Conservation (phyloP, 1,284 basidiomycete species). For the Marasmius fiardii region DNA sequence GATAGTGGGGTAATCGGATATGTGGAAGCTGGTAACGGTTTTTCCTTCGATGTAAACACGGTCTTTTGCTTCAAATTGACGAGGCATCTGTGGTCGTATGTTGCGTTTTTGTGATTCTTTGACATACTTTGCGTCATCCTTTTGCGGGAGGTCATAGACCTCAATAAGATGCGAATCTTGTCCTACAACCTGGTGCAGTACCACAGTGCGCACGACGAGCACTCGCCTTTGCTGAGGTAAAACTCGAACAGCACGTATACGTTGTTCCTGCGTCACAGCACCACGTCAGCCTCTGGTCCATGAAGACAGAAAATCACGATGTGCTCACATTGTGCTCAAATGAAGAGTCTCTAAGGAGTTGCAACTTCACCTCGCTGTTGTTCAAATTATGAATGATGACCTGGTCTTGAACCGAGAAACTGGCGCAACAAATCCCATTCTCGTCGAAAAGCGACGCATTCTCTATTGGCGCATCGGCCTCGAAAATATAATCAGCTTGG, state of each 20-base stretch:
- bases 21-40: slow-evolving; percentile 37
- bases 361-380: slow-evolving; percentile 17
- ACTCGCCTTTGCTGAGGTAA: slow-evolving; percentile 52
- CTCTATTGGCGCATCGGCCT: slow-evolving; percentile 37
- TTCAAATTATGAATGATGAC: slow-evolving; percentile 46
- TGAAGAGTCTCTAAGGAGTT: slow-evolving; percentile 16
- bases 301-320: slow-evolving; percentile 14
- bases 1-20: slow-evolving; percentile 47
- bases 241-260: slow-evolving; percentile 50
- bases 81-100: background rate
- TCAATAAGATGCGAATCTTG: slow-evolving; percentile 24
- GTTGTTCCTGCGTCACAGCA: slow-evolving; percentile 30
- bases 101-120: background rate
- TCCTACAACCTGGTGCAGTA: slow-evolving; percentile 12
- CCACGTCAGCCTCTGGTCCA: slow-evolving; percentile 19
- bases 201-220: slow-evolving; percentile 49
- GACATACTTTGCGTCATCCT: slow-evolving; percentile 14
- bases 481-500: slow-evolving; percentile 32
- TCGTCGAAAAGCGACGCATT: slow-evolving; percentile 43
- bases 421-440: slow-evolving; percentile 40
- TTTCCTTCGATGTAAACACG: slow-evolving; percentile 16
- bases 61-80: background rate
- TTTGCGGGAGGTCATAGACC: slow-evolving; percentile 28
- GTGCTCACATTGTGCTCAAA: slow-evolving; percentile 18
- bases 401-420: slow-evolving; percentile 39